A percentile compares a stretch with the other conserved stretches of the same genome.
These are phyloP conservation scores for Aphanomyces astaci DNA, from an alignment of 352 stramenopile species.

Conservation along the genomic window DNA sequence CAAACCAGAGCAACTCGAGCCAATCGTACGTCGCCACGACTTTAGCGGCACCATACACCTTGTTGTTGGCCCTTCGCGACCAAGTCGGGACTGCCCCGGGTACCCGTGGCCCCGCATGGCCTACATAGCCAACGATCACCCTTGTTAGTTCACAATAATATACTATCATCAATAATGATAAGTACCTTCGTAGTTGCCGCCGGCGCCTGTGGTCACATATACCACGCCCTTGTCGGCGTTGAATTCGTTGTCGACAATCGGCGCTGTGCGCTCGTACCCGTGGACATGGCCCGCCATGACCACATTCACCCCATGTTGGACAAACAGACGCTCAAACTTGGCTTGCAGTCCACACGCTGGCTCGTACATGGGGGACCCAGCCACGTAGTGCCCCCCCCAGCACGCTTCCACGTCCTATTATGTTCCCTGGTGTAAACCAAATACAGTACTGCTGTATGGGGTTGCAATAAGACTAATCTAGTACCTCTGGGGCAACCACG, in stretches of 20 bases:
- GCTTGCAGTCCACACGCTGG: slow-evolving; percentile 32
- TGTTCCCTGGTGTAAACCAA: too few relatives aligned
- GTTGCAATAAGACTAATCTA: too few relatives aligned
- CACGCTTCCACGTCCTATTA: background rate
- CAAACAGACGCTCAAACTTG: slow-evolving; percentile 28
- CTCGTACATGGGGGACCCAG: slow-evolving; percentile 23
- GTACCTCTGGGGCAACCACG: slow-evolving; percentile 26
- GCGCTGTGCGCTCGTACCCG: slow-evolving; percentile 14
- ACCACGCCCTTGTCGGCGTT: background rate
- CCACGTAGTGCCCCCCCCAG: background rate
- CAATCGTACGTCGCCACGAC: background rate
- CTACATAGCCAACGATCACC: too few relatives aligned
- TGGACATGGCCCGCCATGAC: slow-evolving; percentile 25
- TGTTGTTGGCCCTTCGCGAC: background rate
- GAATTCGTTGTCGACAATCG: slow-evolving; percentile 8
- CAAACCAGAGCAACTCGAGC: background rate
- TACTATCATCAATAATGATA: background rate
- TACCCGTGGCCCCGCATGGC: background rate
- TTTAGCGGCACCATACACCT: slow-evolving; percentile 1
- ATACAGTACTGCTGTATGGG: too few relatives aligned
- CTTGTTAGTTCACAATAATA: background rate
- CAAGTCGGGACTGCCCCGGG: background rate
- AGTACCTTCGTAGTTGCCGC: slow-evolving; percentile 9
- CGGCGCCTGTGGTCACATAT: slow-evolving; percentile 16
- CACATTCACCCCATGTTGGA: slow-evolving; percentile 22